Base-by-base conservation (phyloP, 495 filamentous ascomycete species). In the Ascobolus immersus region DNA sequence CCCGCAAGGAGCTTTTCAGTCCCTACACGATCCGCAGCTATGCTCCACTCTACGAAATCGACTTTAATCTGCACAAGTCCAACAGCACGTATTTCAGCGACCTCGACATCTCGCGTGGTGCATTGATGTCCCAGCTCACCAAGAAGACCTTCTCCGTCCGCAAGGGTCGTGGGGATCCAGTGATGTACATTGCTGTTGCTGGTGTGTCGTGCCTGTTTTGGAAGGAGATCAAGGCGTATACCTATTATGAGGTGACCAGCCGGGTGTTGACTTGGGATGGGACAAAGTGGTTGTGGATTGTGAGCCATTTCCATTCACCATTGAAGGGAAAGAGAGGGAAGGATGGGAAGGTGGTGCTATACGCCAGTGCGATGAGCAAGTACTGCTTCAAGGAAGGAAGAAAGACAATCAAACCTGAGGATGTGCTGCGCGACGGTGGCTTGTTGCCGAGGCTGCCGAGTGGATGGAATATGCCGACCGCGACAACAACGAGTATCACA, bases 231-330 rank as follows among this genome's bases (percentile, higher is more conserved):
- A 63, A 66, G 37, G 70, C 71, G 1, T 69, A 67, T 29, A 55
- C 70, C 51, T 50, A 49, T 8, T 76, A 65, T 36, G 71, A 79
- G 51, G 62, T 79, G 35, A 68, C 68, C 57, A 69, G 65, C 2
- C 54, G 67, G 25, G 50, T 79, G 22, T 47, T 77, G 30, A 55
- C 53, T n/a, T 81, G 75, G 75, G 91, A 91, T 54, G 74, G 73
- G 57, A n/a, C n/a, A n/a, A 93, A 93, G 55, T 93, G 82, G 82
- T 67, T 65, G 34, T 80, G 81, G 0, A 91, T 89, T 52, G 81
- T 91, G 44, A 73, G 91, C 32, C 79, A 91, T 56, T 81, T 77
- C 7, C n/a, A n/a, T n/a, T n/a, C n/a, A n/a, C n/a, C n/a, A n/a
- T n/a, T n/a, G n/a, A n/a, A n/a, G n/a, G 72, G 90, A 37, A 55